Conservation (phyloP, 1,284 basidiomycete species). For the Pseudomicrostroma phylloplanum region DNA sequence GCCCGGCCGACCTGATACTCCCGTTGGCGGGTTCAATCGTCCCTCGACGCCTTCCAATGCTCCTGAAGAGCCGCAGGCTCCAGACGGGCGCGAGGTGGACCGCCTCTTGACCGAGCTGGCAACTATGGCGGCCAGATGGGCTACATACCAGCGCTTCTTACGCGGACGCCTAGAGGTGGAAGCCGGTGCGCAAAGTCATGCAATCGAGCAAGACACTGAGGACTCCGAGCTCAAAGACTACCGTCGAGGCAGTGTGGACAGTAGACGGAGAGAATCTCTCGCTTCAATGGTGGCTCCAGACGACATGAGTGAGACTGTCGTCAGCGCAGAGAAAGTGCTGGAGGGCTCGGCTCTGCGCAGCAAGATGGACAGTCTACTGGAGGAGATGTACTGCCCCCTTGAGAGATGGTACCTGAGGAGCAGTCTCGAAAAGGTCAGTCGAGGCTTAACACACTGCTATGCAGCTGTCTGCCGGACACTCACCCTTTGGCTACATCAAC, state of each 20-base stretch:
- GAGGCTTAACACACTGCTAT: too few species aligned
- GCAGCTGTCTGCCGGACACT: neutral
- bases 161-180: constrained; percentile 60
- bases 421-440: constrained; percentile 72
- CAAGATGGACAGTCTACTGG: constrained; percentile 55
- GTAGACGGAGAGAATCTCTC: neutral
- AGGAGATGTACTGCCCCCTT: constrained; percentile 74
- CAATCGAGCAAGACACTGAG: neutral
- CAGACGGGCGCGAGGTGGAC: constrained; percentile 85
- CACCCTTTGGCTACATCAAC: neutral
- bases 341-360: constrained; percentile 59
- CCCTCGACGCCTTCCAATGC: neutral
- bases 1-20: constrained; percentile 13
- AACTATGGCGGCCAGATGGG: constrained; percentile 84
- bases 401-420: constrained; percentile 88
- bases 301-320: neutral
- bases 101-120: constrained; percentile 77
- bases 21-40: neutral
- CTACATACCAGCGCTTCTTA: constrained; percentile 80
- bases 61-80: constrained; percentile 59
- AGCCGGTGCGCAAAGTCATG: neutral
- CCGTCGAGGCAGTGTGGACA: constrained; percentile 1
- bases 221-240: constrained; percentile 5
- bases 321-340: neutral
- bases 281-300: neutral